A percentile compares a stretch with the other conserved stretches of the same genome.
These are phyloP conservation scores for Cryptococcus sp. DNA, from an alignment of 1,284 basidiomycete species.

Conservation along the genomic window DNA sequence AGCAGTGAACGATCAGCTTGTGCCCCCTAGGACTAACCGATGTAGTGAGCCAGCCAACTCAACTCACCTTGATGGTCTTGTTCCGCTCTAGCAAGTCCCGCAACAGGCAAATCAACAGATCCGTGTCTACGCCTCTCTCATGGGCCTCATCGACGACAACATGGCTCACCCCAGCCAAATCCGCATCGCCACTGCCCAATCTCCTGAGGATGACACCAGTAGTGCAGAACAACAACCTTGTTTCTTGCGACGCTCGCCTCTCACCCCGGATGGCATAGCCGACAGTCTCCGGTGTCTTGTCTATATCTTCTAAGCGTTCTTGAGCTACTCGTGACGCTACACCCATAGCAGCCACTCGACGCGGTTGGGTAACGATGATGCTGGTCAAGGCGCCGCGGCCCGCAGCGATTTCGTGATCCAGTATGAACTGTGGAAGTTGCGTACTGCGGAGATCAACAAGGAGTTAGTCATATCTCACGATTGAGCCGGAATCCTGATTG, in stretches of 20 bases:
- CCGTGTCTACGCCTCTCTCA: conserved; percentile 85
- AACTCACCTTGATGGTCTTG: conserved; percentile 68
- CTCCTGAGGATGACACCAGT: conserved; percentile 87
- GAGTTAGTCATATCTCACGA: not conserved
- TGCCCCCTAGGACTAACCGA: too few relatives aligned
- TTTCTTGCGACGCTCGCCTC: conserved; percentile 65
- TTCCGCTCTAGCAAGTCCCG: conserved; percentile 75
- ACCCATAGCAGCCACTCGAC: conserved; percentile 85
- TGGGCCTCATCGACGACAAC: conserved; percentile 92
- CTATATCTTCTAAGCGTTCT: conserved; percentile 75
- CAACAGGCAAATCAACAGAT: conserved; percentile 82
- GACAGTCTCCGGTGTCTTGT: conserved; percentile 63
- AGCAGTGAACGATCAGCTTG: not conserved
- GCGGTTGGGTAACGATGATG: conserved; percentile 87
- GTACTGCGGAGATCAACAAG: conserved; percentile 26
- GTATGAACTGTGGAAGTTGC: conserved; percentile 81
- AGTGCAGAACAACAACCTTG: conserved; percentile 85
- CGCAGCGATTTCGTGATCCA: conserved; percentile 73
- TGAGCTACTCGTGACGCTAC: conserved; percentile 84
- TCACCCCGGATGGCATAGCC: conserved; percentile 93
- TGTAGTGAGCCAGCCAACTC: not conserved
- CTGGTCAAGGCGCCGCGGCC: conserved; percentile 68
- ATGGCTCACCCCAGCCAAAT: conserved; percentile 73
- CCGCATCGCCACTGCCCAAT: conserved; percentile 69
- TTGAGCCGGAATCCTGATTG: not conserved